Conservation (phyloP, 768 basidiomycete species). For the Aureoboletus auriporus region DNA sequence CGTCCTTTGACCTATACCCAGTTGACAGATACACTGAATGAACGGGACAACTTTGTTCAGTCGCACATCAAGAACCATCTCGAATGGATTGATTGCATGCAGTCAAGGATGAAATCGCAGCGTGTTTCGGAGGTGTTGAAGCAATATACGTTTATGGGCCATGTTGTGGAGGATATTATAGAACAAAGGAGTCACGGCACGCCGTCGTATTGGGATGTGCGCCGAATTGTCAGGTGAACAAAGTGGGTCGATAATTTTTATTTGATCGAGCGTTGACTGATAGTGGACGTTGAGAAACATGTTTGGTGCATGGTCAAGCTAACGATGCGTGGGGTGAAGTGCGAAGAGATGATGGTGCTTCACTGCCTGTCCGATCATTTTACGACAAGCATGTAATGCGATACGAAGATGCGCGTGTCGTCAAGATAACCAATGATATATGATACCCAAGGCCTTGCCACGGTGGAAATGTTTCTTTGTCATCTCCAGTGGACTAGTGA, state of each 20-base stretch:
- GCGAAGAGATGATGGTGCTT: constrained; percentile 48
- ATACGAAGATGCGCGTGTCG: constrained; percentile 45
- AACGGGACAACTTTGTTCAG: constrained; percentile 43
- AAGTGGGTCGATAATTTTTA: constrained; percentile 31
- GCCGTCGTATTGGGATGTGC: no score
- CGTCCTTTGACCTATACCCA: constrained; percentile 21
- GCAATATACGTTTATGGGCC: constrained; percentile 51
- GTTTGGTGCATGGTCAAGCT: constrained; percentile 50
- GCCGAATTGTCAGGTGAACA: no score
- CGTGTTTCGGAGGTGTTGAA: constrained; percentile 40
- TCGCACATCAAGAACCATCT: constrained; percentile 38
- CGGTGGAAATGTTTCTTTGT: constrained; percentile 44
- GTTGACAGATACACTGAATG: constrained; percentile 34
- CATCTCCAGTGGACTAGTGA: constrained; percentile 45
- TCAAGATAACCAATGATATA: constrained; percentile 49
- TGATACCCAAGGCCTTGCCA: no score
- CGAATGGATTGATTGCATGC: constrained; percentile 46
- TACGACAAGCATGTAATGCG: constrained; percentile 57
- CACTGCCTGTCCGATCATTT: no score
- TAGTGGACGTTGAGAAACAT: constrained; percentile 33
- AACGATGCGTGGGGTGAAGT: constrained; percentile 39
- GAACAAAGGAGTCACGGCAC: constrained; percentile 38
- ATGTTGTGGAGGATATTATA: constrained; percentile 43
- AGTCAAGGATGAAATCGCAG: constrained; percentile 37
- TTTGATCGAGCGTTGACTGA: neutral